phyloP scores from a whole-genome alignment of 2,329 filamentous ascomycete genomes.

The Sporothrix schenckii region DNA sequence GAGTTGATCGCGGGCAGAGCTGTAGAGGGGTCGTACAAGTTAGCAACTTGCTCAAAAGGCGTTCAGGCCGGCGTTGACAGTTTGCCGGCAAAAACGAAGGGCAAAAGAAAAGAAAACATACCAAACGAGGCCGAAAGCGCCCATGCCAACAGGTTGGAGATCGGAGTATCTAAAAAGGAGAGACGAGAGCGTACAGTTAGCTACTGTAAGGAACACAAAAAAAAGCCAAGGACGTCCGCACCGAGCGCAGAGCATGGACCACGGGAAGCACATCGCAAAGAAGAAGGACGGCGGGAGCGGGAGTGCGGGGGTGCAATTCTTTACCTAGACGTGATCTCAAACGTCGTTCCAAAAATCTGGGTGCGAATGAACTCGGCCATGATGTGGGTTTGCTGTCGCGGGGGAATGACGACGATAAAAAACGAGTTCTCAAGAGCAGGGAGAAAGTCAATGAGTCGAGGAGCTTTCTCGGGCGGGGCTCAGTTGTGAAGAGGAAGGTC shows the following conservation, averaged over 20 bases:
- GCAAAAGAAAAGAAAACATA: conserved; percentile 44
- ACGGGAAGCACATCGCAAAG: background rate
- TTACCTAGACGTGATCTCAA: conserved; percentile 98
- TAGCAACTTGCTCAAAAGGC: background rate
- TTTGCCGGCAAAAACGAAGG: too few species aligned
- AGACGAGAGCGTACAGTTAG: conserved; percentile 3
- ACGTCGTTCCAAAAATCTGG: conserved; percentile 99
- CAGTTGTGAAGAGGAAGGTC: background rate
- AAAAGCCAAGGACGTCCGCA: background rate
- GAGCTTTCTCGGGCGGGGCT: background rate
- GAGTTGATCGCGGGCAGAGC: conserved; percentile 96
- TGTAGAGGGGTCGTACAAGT: conserved; percentile 46
- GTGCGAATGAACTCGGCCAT: conserved; percentile 99
- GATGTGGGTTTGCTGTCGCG: conserved; percentile 45
- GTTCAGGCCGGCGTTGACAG: background rate
- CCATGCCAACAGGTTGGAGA: conserved; percentile 98
- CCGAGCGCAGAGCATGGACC: background rate
- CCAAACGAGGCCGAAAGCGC: conserved; percentile 97
- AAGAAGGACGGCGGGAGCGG: background rate
- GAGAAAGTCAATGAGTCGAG: background rate
- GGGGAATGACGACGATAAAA: background rate
- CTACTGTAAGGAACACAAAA: background rate
- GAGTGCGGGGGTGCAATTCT: background rate
- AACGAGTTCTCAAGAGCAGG: background rate
- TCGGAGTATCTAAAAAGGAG: conserved; percentile 76